Percentiles rank a stretch among this genome's conserved stretches.
Evolutionary conservation across 2,329 filamentous ascomycete species (phyloP).

Genomic region (Hypoxylon sp.): DNA sequence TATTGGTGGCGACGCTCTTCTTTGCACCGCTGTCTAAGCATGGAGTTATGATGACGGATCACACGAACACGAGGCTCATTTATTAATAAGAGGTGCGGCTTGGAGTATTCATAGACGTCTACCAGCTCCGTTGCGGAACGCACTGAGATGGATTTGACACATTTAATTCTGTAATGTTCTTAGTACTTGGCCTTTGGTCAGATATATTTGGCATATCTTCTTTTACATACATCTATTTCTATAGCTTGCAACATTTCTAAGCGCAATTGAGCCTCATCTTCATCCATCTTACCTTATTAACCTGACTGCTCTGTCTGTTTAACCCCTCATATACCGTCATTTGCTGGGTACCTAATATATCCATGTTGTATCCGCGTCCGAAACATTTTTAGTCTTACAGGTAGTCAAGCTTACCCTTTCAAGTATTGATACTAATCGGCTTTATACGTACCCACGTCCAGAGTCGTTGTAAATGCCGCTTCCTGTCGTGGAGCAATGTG

Average conservation of each 20-base stretch:
- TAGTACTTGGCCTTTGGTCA: constrained; percentile 26
- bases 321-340: not conserved
- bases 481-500: too few relatives aligned
- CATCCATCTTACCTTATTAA: not conserved
- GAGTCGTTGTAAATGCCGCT: too few relatives aligned
- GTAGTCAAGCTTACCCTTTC: too few relatives aligned
- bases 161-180: constrained; percentile 37
- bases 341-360: too few relatives aligned
- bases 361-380: too few relatives aligned
- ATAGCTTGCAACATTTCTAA: constrained; percentile 18
- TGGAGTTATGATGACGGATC: constrained; percentile 4
- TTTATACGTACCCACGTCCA: too few relatives aligned
- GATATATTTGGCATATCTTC: constrained; percentile 29
- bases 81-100: constrained; percentile 20
- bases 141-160: constrained; percentile 8
- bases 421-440: too few relatives aligned
- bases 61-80: constrained; percentile 20
- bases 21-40: constrained; percentile 36
- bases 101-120: constrained; percentile 29
- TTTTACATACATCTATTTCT: constrained; percentile 36
- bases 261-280: constrained; percentile 23
- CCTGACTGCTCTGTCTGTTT: not conserved
- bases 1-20: constrained; percentile 23
- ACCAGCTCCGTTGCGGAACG: not conserved
- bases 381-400: too few relatives aligned